Base-by-base conservation (phyloP, 306 rosid genomes). In the Senna siamea region DNA sequence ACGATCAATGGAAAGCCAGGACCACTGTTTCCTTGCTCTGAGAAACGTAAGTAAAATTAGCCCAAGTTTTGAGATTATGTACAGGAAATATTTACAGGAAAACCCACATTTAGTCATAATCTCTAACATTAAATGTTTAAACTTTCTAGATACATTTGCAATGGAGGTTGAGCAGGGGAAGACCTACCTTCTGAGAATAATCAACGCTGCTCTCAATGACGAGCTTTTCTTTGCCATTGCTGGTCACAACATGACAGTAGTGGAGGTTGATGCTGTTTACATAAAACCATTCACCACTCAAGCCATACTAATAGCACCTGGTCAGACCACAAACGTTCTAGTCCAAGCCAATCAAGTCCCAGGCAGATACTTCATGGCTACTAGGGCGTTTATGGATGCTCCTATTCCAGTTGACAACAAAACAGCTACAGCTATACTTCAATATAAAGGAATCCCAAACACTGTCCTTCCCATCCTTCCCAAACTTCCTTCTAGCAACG, bases 1-100 rank as follows among this genome's bases (percentile, higher is more conserved):
- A 88, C 96, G 4, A 92, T 92, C 73, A 92, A 89, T n/a, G 96
- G 98, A 6, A 92, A 92, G 81, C 93, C 98, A 12, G 98, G 98
- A 75, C 92, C 98, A 15, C 87, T 92, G 67, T 92, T 92, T 81
- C 96, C 98, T 48, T 89, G 98, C 79, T 82, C 93, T 0, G 90
- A 92, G 83, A 92, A 89, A 82, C 87, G 97, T 92, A 85, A 89
- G 82, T 62, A 34, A 37, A 37, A 26, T 26, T 26, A 26, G 30
- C 30, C 30, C 30, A 26, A 26, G 30, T 26, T n/a, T n/a, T n/a
- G n/a, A n/a, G n/a, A n/a, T n/a, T n/a, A n/a, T n/a, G n/a, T n/a
- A n/a, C n/a, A n/a, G n/a, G n/a, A n/a, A n/a, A n/a, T n/a, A n/a
- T n/a, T n/a, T n/a, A n/a, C n/a, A n/a, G n/a, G n/a, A n/a, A n/a